phyloP scores from a whole-genome alignment of 306 rosid genomes.

The Styphnolobium japonicum region DNA sequence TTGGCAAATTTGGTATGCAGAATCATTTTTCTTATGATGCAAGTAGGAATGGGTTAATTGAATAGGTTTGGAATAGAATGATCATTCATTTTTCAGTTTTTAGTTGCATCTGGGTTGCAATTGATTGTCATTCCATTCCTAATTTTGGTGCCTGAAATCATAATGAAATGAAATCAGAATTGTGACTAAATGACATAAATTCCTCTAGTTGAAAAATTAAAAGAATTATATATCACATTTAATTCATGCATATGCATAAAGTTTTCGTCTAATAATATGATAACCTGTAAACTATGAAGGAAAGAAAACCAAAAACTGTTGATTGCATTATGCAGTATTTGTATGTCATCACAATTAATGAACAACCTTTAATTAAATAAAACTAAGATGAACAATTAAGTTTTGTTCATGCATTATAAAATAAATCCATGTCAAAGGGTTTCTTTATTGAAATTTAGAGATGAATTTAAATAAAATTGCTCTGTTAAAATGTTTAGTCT shows the following conservation, averaged over 20 bases:
- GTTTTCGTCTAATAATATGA: slow-evolving; percentile 1
- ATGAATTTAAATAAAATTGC: background rate
- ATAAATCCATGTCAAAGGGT: background rate
- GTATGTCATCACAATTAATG: background rate
- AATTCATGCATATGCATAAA: background rate
- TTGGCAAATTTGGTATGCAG: background rate
- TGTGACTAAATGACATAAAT: background rate
- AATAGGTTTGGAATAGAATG: slow-evolving; percentile 16
- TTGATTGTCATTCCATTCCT: background rate
- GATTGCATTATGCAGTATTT: background rate
- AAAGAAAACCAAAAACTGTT: background rate
- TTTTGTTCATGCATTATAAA: background rate
- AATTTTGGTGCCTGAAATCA: background rate
- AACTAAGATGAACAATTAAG: background rate
- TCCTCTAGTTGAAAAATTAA: slow-evolving; percentile 1
- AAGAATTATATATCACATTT: background rate
- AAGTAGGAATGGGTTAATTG: background rate
- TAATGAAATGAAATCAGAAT: slow-evolving; percentile 1
- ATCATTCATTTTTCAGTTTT: background rate
- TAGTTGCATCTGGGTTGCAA: background rate
- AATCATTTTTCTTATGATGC: slow-evolving; percentile 8
- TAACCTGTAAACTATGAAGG: background rate
- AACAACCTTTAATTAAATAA: background rate
- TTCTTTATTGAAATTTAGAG: background rate
- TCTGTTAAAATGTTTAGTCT: background rate